phyloP scores from a whole-genome alignment of 768 basidiomycete species.

The Pholiota molesta region DNA sequence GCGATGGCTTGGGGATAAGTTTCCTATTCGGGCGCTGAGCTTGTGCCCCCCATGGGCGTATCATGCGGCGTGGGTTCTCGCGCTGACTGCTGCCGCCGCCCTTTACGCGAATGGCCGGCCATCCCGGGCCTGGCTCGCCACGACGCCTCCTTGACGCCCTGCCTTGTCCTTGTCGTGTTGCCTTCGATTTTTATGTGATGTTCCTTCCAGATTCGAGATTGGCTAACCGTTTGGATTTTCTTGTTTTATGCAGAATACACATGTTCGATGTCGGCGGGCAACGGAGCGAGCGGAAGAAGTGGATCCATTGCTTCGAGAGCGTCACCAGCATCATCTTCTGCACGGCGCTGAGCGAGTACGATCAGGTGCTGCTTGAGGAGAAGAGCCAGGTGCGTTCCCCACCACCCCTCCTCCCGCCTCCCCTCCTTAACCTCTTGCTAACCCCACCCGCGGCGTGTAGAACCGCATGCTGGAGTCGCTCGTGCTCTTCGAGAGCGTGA shows the following conservation, averaged over 20 bases:
- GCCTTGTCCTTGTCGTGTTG: too few species aligned
- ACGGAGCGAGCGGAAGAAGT: conserved; percentile 78
- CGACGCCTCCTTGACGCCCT: too few species aligned
- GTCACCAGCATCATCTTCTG: conserved; percentile 76
- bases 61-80: background rate
- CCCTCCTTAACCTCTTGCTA: background rate
- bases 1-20: background rate
- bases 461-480: conserved; percentile 95
- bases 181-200: too few species aligned
- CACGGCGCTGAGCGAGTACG: conserved; percentile 73
- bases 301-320: conserved; percentile 61
- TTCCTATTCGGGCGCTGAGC: background rate
- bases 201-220: too few species aligned
- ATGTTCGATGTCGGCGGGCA: conserved; percentile 86
- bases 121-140: background rate
- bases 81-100: background rate
- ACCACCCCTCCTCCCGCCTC: too few species aligned
- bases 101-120: background rate
- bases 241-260: conserved; percentile 42
- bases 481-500: conserved; percentile 47
- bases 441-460: conserved; percentile 32
- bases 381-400: conserved; percentile 55
- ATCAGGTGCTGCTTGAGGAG: conserved; percentile 71
- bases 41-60: background rate
- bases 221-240: background rate